Evolutionary conservation across 192 early-diverging fungal species (phyloP).

Genomic region (Mortierella claussenii): DNA sequence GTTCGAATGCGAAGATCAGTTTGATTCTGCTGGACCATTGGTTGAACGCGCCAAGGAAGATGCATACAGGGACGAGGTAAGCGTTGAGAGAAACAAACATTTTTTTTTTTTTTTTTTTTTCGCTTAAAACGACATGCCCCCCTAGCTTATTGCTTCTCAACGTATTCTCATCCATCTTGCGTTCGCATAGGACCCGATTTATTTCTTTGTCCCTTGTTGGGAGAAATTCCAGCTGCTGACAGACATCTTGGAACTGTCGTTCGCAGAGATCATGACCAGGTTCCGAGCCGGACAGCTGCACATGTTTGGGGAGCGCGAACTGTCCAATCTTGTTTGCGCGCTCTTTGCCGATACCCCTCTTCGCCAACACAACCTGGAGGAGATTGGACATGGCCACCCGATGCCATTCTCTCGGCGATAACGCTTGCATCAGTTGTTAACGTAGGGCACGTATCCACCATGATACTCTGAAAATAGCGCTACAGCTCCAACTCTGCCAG

Average conservation of each 20-base stretch:
- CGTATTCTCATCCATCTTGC: not conserved
- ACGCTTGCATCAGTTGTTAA: no score
- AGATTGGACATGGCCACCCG: slow-evolving; percentile 58
- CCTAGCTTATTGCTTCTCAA: not conserved
- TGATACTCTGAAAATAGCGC: not conserved
- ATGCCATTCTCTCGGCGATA: slow-evolving; percentile 7
- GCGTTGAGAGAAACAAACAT: no score
- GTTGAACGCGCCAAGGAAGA: slow-evolving; percentile 21
- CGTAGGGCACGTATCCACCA: not conserved
- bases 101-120: not conserved
- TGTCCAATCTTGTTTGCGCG: slow-evolving; percentile 61
- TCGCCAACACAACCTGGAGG: slow-evolving; percentile 57
- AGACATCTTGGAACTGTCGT: slow-evolving; percentile 64
- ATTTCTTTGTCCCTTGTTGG: slow-evolving; percentile 55
- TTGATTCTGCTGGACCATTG: slow-evolving; percentile 39
- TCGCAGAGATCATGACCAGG: slow-evolving; percentile 65
- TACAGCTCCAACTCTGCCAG: slow-evolving; percentile 9
- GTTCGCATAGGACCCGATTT: slow-evolving; percentile 33
- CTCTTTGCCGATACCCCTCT: slow-evolving; percentile 67
- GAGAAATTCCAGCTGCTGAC: slow-evolving; percentile 62
- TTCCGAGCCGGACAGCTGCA: slow-evolving; percentile 57
- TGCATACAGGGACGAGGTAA: slow-evolving; percentile 34
- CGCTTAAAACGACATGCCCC: not conserved
- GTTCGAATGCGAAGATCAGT: slow-evolving; percentile 53
- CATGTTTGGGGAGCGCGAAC: slow-evolving; percentile 59